phyloP scores from a whole-genome alignment of 176 grass and related monocot species.

The Hordeum marinum region DNA sequence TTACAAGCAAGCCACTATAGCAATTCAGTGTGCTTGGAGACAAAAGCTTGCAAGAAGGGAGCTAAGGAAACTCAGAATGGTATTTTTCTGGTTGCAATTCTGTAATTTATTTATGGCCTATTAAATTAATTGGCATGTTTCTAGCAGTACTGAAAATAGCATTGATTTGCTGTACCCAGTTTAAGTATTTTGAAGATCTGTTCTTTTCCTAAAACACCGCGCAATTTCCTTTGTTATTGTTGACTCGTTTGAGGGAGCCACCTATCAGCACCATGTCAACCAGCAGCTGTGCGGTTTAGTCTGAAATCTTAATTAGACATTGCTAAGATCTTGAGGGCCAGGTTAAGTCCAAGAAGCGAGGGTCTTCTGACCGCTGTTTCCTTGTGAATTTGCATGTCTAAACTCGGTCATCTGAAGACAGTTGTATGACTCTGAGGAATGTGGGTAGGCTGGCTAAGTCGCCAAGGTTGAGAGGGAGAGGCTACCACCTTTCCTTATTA shows the following conservation, averaged over 20 bases:
- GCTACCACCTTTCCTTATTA: neutral
- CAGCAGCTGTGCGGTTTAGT: neutral
- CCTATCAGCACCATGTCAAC: neutral
- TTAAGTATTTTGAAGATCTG: neutral
- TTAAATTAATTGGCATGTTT: neutral
- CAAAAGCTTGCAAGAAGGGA: constrained; percentile 81
- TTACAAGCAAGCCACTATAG: constrained; percentile 42
- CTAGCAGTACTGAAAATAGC: neutral
- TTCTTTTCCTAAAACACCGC: neutral
- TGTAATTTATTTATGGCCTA: neutral
- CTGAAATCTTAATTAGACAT: neutral
- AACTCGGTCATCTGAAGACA: neutral
- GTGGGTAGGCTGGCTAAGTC: neutral
- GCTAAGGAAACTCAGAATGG: constrained; percentile 76
- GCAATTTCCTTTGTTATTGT: neutral
- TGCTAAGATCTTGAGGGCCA: neutral
- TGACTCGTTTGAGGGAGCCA: neutral
- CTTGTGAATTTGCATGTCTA: neutral
- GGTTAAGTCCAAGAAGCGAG: neutral
- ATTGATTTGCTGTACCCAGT: neutral
- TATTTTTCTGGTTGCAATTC: constrained; percentile 19
- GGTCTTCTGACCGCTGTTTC: neutral
- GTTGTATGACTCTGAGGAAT: neutral
- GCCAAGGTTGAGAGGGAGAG: neutral
- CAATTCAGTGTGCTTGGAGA: constrained; percentile 89